Percentiles rank a stretch among this genome's conserved stretches.
These are phyloP conservation scores for Ganoderma resinaceum DNA, from an alignment of 1,284 basidiomycete genomes.

Conservation along the genomic window DNA sequence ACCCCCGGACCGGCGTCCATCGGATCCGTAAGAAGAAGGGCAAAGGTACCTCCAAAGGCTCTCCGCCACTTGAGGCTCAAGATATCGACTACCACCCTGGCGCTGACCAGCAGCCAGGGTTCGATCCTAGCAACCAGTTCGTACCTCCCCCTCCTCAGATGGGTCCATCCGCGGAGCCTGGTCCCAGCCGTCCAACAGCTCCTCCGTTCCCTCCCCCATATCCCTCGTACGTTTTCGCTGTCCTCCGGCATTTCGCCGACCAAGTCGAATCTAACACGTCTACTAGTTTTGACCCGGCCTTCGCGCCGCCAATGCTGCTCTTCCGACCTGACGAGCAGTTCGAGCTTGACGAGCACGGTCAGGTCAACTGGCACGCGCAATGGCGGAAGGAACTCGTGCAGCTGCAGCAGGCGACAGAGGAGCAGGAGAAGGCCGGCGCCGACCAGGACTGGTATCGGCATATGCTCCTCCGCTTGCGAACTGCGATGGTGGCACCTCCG, in stretches of 20 bases:
- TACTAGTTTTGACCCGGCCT: conserved; percentile 69
- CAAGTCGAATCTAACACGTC: neutral
- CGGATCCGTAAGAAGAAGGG: conserved; percentile 83
- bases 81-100: conserved; percentile 65
- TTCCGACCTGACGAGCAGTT: conserved; percentile 70
- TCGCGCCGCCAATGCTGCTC: conserved; percentile 65
- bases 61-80: conserved; percentile 33
- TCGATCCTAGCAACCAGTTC: conserved; percentile 63
- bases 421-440: conserved; percentile 80
- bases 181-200: conserved; percentile 53
- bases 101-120: conserved; percentile 45
- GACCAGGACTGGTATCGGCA: conserved; percentile 84
- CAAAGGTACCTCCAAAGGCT: conserved; percentile 58
- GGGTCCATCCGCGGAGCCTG: conserved; percentile 57
- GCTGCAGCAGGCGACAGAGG: conserved; percentile 71
- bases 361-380: conserved; percentile 78
- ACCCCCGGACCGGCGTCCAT: conserved; percentile 85
- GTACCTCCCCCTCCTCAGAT: conserved; percentile 58
- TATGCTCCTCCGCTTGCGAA: conserved; percentile 78
- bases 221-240: conserved; percentile 51
- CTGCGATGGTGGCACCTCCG: conserved; percentile 68
- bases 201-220: conserved; percentile 63
- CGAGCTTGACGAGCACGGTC: conserved; percentile 77
- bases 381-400: conserved; percentile 81
- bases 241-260: neutral